Evolutionary conservation across 1,284 basidiomycete genomes (phyloP).

Genomic region (Ganoderma leucocontextum): DNA sequence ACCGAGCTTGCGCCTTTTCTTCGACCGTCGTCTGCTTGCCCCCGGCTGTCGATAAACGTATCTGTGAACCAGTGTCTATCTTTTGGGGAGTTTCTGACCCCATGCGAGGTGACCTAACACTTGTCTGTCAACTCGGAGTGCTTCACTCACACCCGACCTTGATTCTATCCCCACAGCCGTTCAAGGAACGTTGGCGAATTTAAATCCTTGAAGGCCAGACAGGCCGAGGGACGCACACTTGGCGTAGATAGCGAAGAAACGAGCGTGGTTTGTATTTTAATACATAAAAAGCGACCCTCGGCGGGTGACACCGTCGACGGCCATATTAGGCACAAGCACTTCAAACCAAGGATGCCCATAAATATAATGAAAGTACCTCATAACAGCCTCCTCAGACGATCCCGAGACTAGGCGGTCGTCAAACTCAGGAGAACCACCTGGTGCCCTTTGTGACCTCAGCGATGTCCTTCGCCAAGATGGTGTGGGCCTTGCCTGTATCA

Average conservation of each 20-base stretch:
- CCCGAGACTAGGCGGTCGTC: neutral
- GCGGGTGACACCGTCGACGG: neutral
- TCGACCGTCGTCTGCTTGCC: neutral
- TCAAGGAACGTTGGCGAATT: too few species aligned
- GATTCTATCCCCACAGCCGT: too few species aligned
- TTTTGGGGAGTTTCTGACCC: neutral
- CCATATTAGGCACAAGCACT: neutral
- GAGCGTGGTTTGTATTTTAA: neutral
- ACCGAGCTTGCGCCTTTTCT: neutral
- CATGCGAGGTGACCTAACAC: neutral
- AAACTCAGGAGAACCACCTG: neutral
- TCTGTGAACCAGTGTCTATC: neutral
- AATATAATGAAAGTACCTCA: neutral
- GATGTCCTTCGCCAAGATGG: slow-evolving; percentile 38
- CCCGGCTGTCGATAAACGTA: neutral
- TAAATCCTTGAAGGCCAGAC: too few species aligned
- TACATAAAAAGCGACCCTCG: neutral
- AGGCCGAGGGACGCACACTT: too few species aligned
- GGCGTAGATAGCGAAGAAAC: neutral
- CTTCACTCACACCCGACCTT: too few species aligned
- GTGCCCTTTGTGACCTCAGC: slow-evolving; percentile 23
- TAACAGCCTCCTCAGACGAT: neutral
- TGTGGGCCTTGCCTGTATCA: slow-evolving; percentile 32
- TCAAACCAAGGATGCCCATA: slow-evolving; percentile 1
- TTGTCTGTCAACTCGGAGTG: too few species aligned